Evolutionary conservation across 2,329 filamentous ascomycete genomes (phyloP), one percentile per base, ranked within the genome.

Genomic region (Escovopsis sp.): DNA sequence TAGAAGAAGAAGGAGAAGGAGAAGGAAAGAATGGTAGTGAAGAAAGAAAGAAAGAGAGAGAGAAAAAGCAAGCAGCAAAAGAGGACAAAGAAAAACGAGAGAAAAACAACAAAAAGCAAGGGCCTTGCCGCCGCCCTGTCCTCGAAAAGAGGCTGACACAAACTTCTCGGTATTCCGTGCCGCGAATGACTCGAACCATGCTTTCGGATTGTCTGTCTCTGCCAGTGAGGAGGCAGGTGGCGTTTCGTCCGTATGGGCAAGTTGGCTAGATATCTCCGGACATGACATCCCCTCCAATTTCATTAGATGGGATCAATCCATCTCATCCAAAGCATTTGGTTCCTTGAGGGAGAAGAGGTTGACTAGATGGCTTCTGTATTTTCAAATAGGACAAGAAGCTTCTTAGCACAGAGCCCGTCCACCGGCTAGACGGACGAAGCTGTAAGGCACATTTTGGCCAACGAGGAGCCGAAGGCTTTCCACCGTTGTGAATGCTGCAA

Each of bases 391-490:
- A 11, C 5, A 23, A 36, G 26, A 23, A 12, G 26, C 32, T 23
- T 36, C 38, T 53, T 57, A 73, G 49, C 67, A 73, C 46, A 71
- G 59, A 26, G 62, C 64, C 19, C 68, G 60, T 3, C 72, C 72
- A 39, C 69, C 69, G 2, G 85, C 83, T 56, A 91, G 66, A 39
- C 84, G 71, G 36, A 91, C 85, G 65, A 93, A 93, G 61, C 84
- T 87, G 61, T 86, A 89, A 6, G 82, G 83, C 44, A 91, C 84
- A 57, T 91, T 91, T 63, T 91, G 84, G 9, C 85, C 85, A 10
- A 89, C 82, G 23, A 93, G 68, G 45, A 88, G 60, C 50, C 85
- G 70, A 43, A 91, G 62, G 39, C 80, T 89, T 62, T 91, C 83
- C 5, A 89, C 85, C 3, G 83, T 88, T 19, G 83, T 88, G 65